Evolutionary conservation across 768 basidiomycete genomes (phyloP).

Genomic region (Baorangia bicolor): DNA sequence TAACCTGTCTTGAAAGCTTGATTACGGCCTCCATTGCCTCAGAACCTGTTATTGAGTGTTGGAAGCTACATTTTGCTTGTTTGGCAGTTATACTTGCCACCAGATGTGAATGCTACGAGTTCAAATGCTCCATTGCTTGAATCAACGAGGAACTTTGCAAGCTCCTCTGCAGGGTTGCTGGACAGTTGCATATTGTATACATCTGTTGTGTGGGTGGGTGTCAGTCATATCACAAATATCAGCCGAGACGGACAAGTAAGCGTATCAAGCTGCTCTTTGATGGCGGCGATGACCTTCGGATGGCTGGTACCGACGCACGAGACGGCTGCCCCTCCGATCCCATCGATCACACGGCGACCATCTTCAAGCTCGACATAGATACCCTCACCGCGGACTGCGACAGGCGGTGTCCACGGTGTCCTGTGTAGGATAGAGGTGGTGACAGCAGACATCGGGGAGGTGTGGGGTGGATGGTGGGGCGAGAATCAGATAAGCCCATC

Average conservation of each 20-base stretch:
- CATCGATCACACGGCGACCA: slow-evolving; percentile 71
- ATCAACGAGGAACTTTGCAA: slow-evolving; percentile 66
- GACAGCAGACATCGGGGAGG: slow-evolving; percentile 14
- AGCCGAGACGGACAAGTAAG: slow-evolving; percentile 58
- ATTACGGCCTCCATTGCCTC: slow-evolving; percentile 90
- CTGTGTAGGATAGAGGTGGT: slow-evolving; percentile 55
- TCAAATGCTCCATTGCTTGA: slow-evolving; percentile 73
- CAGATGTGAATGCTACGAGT: slow-evolving; percentile 67
- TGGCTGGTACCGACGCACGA: slow-evolving; percentile 74
- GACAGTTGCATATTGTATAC: slow-evolving; percentile 86
- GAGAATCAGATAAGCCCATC: neutral
- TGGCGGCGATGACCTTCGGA: slow-evolving; percentile 66
- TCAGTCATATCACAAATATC: neutral
- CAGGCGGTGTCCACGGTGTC: slow-evolving; percentile 71
- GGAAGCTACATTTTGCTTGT: neutral
- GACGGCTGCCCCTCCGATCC: slow-evolving; percentile 84
- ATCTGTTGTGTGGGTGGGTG: slow-evolving; percentile 42
- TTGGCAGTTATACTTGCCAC: slow-evolving; percentile 46
- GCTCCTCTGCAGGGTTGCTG: slow-evolving; percentile 76
- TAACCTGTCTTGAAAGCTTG: slow-evolving; percentile 76
- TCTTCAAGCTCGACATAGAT: slow-evolving; percentile 71
- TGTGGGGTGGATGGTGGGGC: neutral
- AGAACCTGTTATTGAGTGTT: slow-evolving; percentile 50
- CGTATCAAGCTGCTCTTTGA: slow-evolving; percentile 79
- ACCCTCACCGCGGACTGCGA: slow-evolving; percentile 65